phyloP scores from a whole-genome alignment of 176 grass and related monocot species.

The Triticum timopheevii region DNA sequence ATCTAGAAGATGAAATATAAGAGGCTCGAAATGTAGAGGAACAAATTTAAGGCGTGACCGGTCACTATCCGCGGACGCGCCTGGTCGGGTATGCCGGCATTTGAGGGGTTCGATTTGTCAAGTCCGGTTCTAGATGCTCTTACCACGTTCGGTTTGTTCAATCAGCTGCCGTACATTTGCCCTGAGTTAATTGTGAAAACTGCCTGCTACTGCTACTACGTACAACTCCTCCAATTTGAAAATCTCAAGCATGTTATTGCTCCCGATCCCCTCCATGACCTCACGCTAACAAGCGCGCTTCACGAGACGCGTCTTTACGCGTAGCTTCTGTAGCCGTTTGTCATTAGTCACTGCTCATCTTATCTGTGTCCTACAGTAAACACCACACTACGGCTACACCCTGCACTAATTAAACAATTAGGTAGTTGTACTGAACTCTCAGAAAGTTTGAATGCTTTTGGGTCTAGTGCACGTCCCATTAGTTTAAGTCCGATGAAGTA shows the following conservation, averaged over 20 bases:
- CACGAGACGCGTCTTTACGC: not conserved
- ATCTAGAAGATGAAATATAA: no score
- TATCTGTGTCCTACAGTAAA: constrained; percentile 21
- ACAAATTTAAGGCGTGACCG: no score
- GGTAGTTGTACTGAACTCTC: not conserved
- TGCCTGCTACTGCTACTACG: no score
- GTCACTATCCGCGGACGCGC: no score
- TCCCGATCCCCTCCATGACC: no score
- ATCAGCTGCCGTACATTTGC: no score
- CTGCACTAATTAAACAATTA: constrained; percentile 11
- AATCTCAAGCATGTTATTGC: not conserved
- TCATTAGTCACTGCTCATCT: constrained; percentile 10
- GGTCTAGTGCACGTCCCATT: not conserved
- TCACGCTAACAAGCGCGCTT: not conserved
- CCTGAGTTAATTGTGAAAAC: not conserved
- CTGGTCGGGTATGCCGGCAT: no score
- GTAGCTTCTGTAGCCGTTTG: not conserved
- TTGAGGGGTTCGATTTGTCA: no score
- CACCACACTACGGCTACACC: not conserved
- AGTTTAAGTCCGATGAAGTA: constrained; percentile 17
- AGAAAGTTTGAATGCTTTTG: constrained; percentile 40
- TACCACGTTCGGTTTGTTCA: no score
- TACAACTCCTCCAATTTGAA: not conserved
- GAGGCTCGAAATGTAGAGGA: no score
- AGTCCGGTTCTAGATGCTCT: no score